A percentile compares a stretch with the other conserved stretches of the same genome.
phyloP scores from a whole-genome alignment of 345 rosid genomes.

The Pistacia vera region DNA sequence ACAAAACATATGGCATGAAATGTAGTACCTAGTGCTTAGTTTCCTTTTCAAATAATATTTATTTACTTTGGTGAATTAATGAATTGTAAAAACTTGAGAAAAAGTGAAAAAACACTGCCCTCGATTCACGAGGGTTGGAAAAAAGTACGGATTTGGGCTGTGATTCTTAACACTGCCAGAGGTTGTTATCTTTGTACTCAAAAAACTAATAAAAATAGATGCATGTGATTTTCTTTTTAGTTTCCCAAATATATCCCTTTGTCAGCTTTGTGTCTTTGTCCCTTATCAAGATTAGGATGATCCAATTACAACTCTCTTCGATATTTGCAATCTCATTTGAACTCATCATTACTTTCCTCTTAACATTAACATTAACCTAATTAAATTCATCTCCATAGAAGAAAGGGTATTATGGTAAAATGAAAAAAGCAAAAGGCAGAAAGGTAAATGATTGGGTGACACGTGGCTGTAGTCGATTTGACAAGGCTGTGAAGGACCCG shows the following conservation, averaged over 20 bases:
- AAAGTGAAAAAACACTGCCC: slow-evolving; percentile 18
- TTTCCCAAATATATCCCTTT: slow-evolving; percentile 14
- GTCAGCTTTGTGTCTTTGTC: slow-evolving; percentile 14
- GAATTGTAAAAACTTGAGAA: slow-evolving; percentile 12
- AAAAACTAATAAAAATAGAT: background rate
- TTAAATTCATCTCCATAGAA: no score
- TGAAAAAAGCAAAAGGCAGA: no score
- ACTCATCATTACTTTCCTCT: slow-evolving; percentile 9
- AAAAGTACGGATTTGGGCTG: slow-evolving; percentile 29
- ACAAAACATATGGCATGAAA: slow-evolving; percentile 53
- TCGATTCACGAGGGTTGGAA: slow-evolving; percentile 47
- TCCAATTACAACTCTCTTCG: no score
- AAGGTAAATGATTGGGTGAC: slow-evolving; percentile 46
- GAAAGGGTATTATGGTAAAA: background rate
- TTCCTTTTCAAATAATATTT: background rate
- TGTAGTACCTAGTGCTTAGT: slow-evolving; percentile 28
- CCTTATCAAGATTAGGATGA: no score
- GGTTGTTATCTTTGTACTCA: slow-evolving; percentile 53
- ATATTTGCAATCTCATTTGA: background rate
- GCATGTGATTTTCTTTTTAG: slow-evolving; percentile 18
- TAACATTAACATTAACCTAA: background rate
- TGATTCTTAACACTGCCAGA: slow-evolving; percentile 38
- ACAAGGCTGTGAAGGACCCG: slow-evolving; percentile 29
- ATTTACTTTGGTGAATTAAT: no score
- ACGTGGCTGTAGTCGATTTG: slow-evolving; percentile 39